Conservation (phyloP, 1,139 yeast genomes). For the Candida tropicalis region DNA sequence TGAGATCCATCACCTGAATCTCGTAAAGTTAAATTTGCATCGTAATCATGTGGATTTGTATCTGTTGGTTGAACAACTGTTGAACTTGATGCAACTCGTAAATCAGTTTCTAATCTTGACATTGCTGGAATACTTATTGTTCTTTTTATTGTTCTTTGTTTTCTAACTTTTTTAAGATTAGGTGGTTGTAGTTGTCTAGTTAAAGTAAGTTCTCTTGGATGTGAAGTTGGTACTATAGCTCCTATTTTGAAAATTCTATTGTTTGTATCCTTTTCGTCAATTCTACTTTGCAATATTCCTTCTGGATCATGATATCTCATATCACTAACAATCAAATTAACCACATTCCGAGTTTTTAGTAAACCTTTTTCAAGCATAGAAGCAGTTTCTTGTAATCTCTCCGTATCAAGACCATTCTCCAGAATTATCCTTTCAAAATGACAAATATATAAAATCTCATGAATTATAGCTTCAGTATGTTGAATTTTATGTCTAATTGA, state of each 20-base stretch:
- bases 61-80: neutral
- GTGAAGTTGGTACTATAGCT: too few relatives aligned
- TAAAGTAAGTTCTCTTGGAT: too few relatives aligned
- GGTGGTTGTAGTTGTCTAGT: too few relatives aligned
- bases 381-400: too few relatives aligned
- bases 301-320: slow-evolving; percentile 16
- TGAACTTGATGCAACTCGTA: neutral
- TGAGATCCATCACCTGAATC: neutral
- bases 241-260: slow-evolving; percentile 16
- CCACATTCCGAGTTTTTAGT: slow-evolving; percentile 10
- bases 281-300: slow-evolving; percentile 21
- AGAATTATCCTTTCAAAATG: slow-evolving; percentile 30
- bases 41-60: neutral
- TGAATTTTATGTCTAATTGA: slow-evolving; percentile 17
- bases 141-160: neutral
- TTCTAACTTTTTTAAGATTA: neutral
- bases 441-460: slow-evolving; percentile 33
- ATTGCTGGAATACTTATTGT: neutral
- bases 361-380: neutral
- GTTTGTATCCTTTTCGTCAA: slow-evolving; percentile 16
- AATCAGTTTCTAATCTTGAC: neutral
- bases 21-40: too few relatives aligned
- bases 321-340: slow-evolving; percentile 20
- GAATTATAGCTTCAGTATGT: slow-evolving; percentile 19
- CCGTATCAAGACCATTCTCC: too few relatives aligned